Evolutionary conservation across 2,329 filamentous ascomycete species (phyloP), one percentile per base, ranked within the genome.

Genomic region (Pseudogymnoascus destructans): DNA sequence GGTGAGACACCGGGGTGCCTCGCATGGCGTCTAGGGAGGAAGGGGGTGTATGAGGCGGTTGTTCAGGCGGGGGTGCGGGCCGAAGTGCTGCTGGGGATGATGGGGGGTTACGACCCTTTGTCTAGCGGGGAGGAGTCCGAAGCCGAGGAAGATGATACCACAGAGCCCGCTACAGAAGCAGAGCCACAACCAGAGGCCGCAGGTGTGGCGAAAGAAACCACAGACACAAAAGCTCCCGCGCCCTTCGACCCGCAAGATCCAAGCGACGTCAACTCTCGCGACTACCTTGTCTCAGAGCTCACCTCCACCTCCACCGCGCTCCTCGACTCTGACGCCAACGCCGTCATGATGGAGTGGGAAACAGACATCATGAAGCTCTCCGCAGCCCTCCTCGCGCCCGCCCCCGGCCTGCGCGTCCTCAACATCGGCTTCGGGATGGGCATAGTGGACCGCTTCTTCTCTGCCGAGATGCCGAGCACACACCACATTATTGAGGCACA

Each of bases 291-390:
- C 54, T 86, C 84, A 0, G 74, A 77, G 23, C 75, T 89, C 19
- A 83, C 79, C 11, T 86, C 87, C 70, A 76, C 78, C 55, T 74
- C 79, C 59, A 78, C 78, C 62, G 85, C 85, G 60, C 79, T 93
- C 2, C 77, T 93, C 5, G 88, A 93, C 67, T 77, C 81, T 3
- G 80, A 83, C 63, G 78, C 82, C 61, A 95, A 95, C 69, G 89
- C 87, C 57, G 87, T 95, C 49, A 95, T 95, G 89, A 95, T 95
- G 89, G 79, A 84, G 36, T 95, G 89, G 89, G 89, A 95, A 71
- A 86, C 84, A 1, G 81, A 84, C 63, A 93, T 95, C 65, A 95
- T 95, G 89, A 79, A 80, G 60, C 79, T 80, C 56, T 89, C 86
- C 58, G 88, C 89, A 49, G 78, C 84, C 61, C 78, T 81, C 11